A percentile compares a stretch with the other conserved stretches of the same genome.
Conservation (phyloP, 1,284 basidiomycete species). For the Pisolithus thermaeus region DNA sequence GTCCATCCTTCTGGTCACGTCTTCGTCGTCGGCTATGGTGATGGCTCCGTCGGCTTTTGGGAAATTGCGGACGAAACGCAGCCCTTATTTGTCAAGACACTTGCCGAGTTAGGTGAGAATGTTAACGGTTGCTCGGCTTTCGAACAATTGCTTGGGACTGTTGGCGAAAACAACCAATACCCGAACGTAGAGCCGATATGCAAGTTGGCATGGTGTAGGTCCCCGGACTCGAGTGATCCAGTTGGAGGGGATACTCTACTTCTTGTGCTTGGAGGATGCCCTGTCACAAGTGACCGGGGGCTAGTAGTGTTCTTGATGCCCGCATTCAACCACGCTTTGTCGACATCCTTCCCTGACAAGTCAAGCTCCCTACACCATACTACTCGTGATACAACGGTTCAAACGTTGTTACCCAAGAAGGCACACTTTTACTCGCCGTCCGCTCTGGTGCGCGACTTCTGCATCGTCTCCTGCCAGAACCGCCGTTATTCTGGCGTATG, state of each 20-base stretch:
- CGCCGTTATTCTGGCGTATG: constrained; percentile 69
- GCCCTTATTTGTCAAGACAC: constrained; percentile 74
- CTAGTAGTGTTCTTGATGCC: constrained; percentile 71
- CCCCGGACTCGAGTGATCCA: constrained; percentile 57
- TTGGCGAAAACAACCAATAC: constrained; percentile 7
- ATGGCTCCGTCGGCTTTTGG: constrained; percentile 88
- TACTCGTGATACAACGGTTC: constrained; percentile 59
- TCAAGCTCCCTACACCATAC: constrained; percentile 41
- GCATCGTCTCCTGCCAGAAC: constrained; percentile 64
- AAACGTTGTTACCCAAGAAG: constrained; percentile 53
- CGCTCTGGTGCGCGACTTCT: constrained; percentile 71
- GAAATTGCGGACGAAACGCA: constrained; percentile 75
- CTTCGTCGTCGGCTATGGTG: constrained; percentile 72
- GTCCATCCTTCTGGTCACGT: constrained; percentile 68
- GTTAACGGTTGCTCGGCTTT: constrained; percentile 42
- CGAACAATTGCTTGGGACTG: constrained; percentile 34
- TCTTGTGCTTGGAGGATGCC: constrained; percentile 74
- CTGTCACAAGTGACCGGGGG: constrained; percentile 52
- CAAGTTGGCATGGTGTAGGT: constrained; percentile 82
- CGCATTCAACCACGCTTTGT: constrained; percentile 58
- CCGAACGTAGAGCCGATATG: constrained; percentile 73
- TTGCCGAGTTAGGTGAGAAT: constrained; percentile 53
- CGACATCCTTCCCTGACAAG: constrained; percentile 26
- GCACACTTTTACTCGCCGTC: constrained; percentile 58
- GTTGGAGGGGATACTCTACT: constrained; percentile 67